These are phyloP conservation scores for Neurospora africana DNA, from an alignment of 495 filamentous ascomycete species.

Conservation along the genomic window DNA sequence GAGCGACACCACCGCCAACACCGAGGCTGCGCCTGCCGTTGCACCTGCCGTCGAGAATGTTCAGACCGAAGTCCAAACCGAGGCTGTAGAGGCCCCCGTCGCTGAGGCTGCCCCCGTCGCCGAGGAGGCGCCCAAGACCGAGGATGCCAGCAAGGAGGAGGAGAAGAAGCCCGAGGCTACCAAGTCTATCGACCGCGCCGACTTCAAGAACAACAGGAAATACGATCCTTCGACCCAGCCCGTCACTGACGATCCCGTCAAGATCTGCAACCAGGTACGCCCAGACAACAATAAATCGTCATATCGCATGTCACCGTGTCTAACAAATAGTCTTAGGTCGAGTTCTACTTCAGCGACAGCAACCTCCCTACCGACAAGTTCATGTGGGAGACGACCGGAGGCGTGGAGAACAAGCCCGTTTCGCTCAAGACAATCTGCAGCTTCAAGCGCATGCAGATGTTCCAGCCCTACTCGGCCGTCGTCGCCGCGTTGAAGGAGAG, in stretches of 20 bases:
- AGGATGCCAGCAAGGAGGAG: slow-evolving; percentile 8
- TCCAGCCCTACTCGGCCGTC: slow-evolving; percentile 72
- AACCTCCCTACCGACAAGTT: slow-evolving; percentile 85
- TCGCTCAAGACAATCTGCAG: slow-evolving; percentile 60
- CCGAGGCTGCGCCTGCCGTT: slow-evolving; percentile 4
- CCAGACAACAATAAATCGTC: neutral
- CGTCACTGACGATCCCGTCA: slow-evolving; percentile 58
- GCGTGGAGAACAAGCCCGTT: slow-evolving; percentile 68
- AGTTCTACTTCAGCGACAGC: slow-evolving; percentile 94
- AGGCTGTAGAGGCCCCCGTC: neutral
- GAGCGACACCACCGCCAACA: slow-evolving; percentile 19
- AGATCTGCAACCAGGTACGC: slow-evolving; percentile 39
- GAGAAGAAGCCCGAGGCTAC: slow-evolving; percentile 13
- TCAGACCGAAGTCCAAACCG: neutral
- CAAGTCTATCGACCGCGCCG: slow-evolving; percentile 10
- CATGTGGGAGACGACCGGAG: slow-evolving; percentile 65
- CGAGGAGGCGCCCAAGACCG: slow-evolving; percentile 1
- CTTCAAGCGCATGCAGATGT: slow-evolving; percentile 91
- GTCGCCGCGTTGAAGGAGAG: slow-evolving; percentile 72
- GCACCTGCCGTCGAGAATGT: slow-evolving; percentile 8
- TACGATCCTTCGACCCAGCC: slow-evolving; percentile 53
- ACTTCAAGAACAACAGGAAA: slow-evolving; percentile 40
- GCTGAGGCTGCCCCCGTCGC: neutral
- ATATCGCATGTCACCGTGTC: slow-evolving; percentile 2
- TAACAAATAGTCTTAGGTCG: slow-evolving; percentile 50